Conservation (phyloP, 2,329 filamentous ascomycete genomes). For the Verticillium dahliae region DNA sequence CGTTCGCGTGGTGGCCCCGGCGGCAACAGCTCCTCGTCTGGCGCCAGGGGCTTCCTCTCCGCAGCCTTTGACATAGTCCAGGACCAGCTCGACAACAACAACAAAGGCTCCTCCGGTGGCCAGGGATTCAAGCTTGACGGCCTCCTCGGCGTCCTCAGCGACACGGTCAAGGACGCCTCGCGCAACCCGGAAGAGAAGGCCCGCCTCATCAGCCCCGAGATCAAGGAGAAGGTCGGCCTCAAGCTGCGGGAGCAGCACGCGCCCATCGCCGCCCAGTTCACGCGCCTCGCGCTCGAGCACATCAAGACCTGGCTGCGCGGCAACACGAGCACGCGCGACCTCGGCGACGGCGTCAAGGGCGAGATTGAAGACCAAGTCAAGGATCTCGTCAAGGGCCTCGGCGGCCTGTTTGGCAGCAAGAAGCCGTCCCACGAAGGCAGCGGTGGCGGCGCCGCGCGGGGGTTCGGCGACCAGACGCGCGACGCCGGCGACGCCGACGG, state of each 20-base stretch:
- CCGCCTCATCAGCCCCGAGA: constrained; percentile 36
- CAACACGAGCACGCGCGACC: constrained; percentile 31
- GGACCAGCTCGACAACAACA: constrained; percentile 27
- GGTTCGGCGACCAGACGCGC: constrained; percentile 18
- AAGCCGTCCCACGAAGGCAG: constrained; percentile 23
- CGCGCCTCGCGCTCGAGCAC: constrained; percentile 35
- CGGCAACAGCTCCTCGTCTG: constrained; percentile 17
- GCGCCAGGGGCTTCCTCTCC: constrained; percentile 30
- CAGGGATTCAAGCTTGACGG: constrained; percentile 33
- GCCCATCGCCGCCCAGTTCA: constrained; percentile 38
- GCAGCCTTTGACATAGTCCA: constrained; percentile 33
- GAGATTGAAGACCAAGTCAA: constrained; percentile 38
- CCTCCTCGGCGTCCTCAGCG: constrained; percentile 32
- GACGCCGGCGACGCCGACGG: constrained; percentile 14
- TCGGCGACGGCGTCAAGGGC: constrained; percentile 35
- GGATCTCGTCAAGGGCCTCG: constrained; percentile 35
- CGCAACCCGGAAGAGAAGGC: constrained; percentile 40
- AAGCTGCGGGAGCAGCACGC: constrained; percentile 34
- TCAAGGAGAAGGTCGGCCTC: constrained; percentile 34
- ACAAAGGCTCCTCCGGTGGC: constrained; percentile 16
- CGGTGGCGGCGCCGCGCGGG: constrained; percentile 22
- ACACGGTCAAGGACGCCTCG: constrained; percentile 34
- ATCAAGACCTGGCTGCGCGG: constrained; percentile 38
- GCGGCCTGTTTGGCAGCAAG: constrained; percentile 31
- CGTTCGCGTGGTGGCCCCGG: constrained; percentile 19